These are phyloP conservation scores for Debaryomycetaceae sp. DNA, from an alignment of 1,139 yeast species.

Conservation along the genomic window DNA sequence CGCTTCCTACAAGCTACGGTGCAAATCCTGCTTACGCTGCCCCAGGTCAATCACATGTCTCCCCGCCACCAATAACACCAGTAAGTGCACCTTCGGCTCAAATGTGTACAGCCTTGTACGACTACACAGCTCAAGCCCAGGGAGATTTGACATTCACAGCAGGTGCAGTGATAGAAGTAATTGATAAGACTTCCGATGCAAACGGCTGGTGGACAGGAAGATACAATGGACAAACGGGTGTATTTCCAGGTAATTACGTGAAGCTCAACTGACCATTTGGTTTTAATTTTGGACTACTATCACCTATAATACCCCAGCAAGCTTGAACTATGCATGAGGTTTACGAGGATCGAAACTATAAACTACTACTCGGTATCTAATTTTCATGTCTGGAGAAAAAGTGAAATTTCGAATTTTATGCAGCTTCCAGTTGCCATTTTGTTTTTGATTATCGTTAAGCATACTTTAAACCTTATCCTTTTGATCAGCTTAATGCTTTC, in stretches of 20 bases:
- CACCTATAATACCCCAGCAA: too few species aligned
- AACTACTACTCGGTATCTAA: too few species aligned
- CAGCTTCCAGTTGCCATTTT: too few species aligned
- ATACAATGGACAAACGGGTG: conserved; percentile 80
- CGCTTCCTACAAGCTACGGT: conserved; percentile 9
- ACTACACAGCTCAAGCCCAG: conserved; percentile 78
- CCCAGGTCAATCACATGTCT: conserved; percentile 35
- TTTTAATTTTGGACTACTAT: too few species aligned
- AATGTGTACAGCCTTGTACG: conserved; percentile 73
- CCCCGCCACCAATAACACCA: conserved; percentile 12
- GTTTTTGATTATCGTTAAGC: too few species aligned
- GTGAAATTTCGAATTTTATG: too few species aligned
- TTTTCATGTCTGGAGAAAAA: too few species aligned
- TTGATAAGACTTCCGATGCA: conserved; percentile 75
- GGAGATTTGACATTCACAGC: conserved; percentile 88
- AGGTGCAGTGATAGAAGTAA: conserved; percentile 80
- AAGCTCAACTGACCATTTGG: conserved; percentile 44
- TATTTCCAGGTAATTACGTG: conserved; percentile 95
- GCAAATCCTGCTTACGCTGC: conserved; percentile 17
- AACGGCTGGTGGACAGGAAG: conserved; percentile 99
- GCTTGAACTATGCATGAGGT: too few species aligned
- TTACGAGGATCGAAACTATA: too few species aligned
- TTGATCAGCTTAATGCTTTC: too few species aligned
- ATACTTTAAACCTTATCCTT: too few species aligned
- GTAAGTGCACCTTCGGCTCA: conserved; percentile 36